phyloP scores from a whole-genome alignment of 176 grass and related monocot genomes.

The Tuctoria greenei region DNA sequence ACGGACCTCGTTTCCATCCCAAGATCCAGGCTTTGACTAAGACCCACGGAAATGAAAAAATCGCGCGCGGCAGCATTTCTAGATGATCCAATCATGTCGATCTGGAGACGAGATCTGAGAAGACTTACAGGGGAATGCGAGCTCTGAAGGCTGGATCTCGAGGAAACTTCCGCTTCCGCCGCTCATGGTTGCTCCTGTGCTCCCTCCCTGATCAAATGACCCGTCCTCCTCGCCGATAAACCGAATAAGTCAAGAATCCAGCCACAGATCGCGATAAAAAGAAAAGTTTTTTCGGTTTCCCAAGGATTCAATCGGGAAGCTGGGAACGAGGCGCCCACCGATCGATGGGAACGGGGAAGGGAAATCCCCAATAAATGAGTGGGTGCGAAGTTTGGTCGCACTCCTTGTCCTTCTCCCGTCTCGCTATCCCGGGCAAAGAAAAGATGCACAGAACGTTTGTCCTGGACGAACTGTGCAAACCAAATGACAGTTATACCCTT shows the following conservation, averaged over 20 bases:
- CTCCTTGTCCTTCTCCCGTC: background rate
- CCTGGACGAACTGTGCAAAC: background rate
- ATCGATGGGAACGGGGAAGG: slow-evolving; percentile 24
- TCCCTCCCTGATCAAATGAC: background rate
- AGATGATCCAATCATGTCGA: slow-evolving; percentile 6
- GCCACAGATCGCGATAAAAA: background rate
- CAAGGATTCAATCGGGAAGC: slow-evolving; percentile 33
- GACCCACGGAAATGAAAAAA: slow-evolving; percentile 23
- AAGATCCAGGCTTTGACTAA: slow-evolving; percentile 44
- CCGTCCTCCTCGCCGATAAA: slow-evolving; percentile 3
- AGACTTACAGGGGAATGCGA: slow-evolving; percentile 83
- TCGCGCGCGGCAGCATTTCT: background rate
- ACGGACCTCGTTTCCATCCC: background rate
- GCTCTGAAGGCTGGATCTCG: slow-evolving; percentile 87
- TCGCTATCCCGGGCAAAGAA: slow-evolving; percentile 26
- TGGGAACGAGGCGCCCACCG: slow-evolving; percentile 8
- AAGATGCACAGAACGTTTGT: slow-evolving; percentile 18
- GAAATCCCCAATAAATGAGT: slow-evolving; percentile 17
- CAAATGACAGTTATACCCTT: slow-evolving; percentile 28
- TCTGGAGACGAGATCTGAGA: slow-evolving; percentile 31
- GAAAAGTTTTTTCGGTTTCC: background rate
- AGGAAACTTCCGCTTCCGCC: slow-evolving; percentile 58
- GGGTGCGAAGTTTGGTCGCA: slow-evolving; percentile 26
- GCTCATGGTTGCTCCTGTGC: slow-evolving; percentile 46
- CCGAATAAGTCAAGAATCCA: slow-evolving; percentile 10